Conservation (phyloP, 2,329 filamentous ascomycete genomes). For the Neurospora sp. region DNA sequence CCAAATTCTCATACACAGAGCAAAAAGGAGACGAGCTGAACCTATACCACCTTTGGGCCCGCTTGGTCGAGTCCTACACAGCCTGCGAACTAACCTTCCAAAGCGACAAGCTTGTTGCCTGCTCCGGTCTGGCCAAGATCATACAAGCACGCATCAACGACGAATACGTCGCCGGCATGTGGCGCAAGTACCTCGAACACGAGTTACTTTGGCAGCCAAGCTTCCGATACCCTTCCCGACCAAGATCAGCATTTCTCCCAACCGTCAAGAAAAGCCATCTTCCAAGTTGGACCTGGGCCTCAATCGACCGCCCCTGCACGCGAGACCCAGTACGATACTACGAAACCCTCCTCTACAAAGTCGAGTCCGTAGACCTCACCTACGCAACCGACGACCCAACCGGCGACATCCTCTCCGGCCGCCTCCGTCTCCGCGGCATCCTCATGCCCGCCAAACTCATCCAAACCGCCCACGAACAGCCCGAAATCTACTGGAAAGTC, state of each 20-base stretch:
- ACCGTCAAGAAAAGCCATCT: background rate
- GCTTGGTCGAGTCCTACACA: background rate
- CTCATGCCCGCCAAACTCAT: conserved; percentile 1
- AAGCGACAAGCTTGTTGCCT: conserved; percentile 6
- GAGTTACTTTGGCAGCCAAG: conserved; percentile 2
- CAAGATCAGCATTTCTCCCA: background rate
- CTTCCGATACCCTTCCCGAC: background rate
- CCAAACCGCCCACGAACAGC: conserved; percentile 17
- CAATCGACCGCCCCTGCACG: background rate
- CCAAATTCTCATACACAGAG: background rate
- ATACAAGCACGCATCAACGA: conserved; percentile 1
- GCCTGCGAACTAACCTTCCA: conserved; percentile 2
- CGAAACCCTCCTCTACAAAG: background rate
- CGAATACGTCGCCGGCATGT: conserved; percentile 4
- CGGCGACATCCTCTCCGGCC: background rate
- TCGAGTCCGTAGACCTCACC: background rate
- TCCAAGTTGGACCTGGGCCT: conserved; percentile 5
- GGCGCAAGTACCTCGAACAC: conserved; percentile 2
- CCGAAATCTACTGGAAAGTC: conserved; percentile 18
- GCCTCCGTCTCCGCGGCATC: background rate
- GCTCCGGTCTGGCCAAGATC: conserved; percentile 1
- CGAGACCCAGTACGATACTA: background rate
- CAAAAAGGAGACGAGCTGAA: background rate
- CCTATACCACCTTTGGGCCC: background rate
- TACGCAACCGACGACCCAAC: background rate